Conservation (phyloP, 371 early-diverging fungal genomes). For the Rhizomucor miehei region DNA sequence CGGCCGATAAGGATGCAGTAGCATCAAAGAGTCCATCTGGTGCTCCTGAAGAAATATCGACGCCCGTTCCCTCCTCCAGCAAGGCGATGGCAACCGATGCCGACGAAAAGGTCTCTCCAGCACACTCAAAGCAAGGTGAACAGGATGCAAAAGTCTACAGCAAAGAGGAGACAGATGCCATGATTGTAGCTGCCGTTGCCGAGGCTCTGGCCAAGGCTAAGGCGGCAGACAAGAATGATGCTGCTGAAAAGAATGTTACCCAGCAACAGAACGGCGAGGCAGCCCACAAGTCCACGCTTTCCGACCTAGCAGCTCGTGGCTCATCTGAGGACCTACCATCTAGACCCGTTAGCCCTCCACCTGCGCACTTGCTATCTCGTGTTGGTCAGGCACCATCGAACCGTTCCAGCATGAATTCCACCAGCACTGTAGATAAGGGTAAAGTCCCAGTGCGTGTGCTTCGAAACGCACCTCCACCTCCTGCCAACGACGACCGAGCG, state of each 20-base stretch:
- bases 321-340: conserved; percentile 11
- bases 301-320: not conserved
- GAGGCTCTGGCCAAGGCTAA: conserved; percentile 19
- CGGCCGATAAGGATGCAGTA: too few species aligned
- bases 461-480: not conserved
- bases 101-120: not conserved
- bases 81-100: not conserved
- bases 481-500: conserved; percentile 1
- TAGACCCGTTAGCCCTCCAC: conserved; percentile 20
- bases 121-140: conserved; percentile 3
- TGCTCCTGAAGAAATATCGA: too few species aligned
- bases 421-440: conserved; percentile 16
- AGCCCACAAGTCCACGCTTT: not conserved
- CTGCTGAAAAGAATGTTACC: not conserved
- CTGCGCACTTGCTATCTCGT: conserved; percentile 14
- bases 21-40: too few species aligned
- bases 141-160: conserved; percentile 10
- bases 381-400: conserved; percentile 8
- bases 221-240: conserved; percentile 18
- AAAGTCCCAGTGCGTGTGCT: conserved; percentile 10
- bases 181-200: conserved; percentile 42
- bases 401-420: conserved; percentile 18
- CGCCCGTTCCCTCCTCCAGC: not conserved
- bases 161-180: conserved; percentile 29
- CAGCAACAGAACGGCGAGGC: not conserved